Evolutionary conservation across 805 yeast species (phyloP).

Genomic region (Candida silvicultrix): DNA sequence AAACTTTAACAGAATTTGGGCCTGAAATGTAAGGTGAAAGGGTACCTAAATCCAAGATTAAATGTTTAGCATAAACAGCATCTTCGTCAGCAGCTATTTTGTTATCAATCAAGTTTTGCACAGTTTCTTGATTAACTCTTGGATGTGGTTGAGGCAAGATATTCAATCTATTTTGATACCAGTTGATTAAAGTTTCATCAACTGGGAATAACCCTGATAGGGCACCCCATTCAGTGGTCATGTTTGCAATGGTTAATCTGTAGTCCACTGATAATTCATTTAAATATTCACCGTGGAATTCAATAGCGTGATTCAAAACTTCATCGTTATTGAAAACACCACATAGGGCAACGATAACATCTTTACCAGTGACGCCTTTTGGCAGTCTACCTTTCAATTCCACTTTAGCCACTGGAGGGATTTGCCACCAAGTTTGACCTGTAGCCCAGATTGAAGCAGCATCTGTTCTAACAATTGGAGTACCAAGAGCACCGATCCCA

Average conservation of each 20-base stretch:
- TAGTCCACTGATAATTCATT: conserved; percentile 68
- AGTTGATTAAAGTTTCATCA: conserved; percentile 67
- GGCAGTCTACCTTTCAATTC: conserved; percentile 80
- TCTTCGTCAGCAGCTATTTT: conserved; percentile 53
- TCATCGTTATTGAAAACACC: conserved; percentile 91
- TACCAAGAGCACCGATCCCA: conserved; percentile 92
- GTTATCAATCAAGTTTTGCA: conserved; percentile 44
- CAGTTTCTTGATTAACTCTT: conserved; percentile 61
- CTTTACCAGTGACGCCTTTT: conserved; percentile 89
- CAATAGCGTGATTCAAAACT: conserved; percentile 89
- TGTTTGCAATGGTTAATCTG: conserved; percentile 88
- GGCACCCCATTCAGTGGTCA: conserved; percentile 99
- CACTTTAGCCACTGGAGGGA: conserved; percentile 96
- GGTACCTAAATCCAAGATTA: conserved; percentile 72
- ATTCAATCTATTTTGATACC: conserved; percentile 63
- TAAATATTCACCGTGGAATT: conserved; percentile 82
- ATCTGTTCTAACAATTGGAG: conserved; percentile 97
- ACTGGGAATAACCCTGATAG: conserved; percentile 96
- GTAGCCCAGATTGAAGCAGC: conserved; percentile 99
- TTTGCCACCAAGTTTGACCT: conserved; percentile 99
- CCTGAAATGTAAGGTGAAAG: conserved; percentile 90
- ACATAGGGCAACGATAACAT: conserved; percentile 92
- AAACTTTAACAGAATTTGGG: conserved; percentile 93
- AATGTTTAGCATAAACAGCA: conserved; percentile 84
- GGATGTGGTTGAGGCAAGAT: conserved; percentile 70